Evolutionary conservation across 179 eudicot species (phyloP).

Genomic region (Beta macrorhiza): DNA sequence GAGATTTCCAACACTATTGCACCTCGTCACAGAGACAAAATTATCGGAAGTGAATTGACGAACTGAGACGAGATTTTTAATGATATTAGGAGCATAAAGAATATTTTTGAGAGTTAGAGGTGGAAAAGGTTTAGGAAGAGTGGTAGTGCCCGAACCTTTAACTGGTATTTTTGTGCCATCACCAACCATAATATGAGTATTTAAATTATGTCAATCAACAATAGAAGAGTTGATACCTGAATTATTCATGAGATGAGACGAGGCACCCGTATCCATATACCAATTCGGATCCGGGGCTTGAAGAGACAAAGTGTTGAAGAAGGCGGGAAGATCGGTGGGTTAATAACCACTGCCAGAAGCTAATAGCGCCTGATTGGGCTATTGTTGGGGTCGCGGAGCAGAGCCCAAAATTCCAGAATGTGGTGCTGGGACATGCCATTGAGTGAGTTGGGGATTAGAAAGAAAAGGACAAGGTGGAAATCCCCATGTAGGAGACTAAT

Average conservation of each 20-base stretch:
- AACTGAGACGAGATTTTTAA: neutral
- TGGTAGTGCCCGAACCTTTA: neutral
- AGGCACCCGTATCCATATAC: neutral
- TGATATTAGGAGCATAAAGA: neutral
- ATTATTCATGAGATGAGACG: neutral
- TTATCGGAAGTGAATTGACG: neutral
- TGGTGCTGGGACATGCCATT: too few relatives aligned
- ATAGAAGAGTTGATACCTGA: neutral
- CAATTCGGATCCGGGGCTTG: neutral
- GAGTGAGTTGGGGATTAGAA: too few relatives aligned
- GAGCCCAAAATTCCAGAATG: neutral
- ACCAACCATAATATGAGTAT: neutral
- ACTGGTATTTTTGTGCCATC: neutral
- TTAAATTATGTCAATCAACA: neutral
- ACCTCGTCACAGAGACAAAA: neutral
- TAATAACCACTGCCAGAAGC: neutral
- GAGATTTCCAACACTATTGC: neutral
- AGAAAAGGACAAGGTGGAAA: too few relatives aligned
- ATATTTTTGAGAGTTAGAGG: neutral
- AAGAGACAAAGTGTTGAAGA: neutral
- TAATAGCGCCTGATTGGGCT: neutral
- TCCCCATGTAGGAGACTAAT: too few relatives aligned
- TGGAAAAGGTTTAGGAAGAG: neutral
- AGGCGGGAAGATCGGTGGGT: neutral
- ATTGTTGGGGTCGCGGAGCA: neutral